Evolutionary conservation across 306 rosid species (phyloP), one percentile per base, ranked within the genome.

Genomic region (Vachellia pachyceras): DNA sequence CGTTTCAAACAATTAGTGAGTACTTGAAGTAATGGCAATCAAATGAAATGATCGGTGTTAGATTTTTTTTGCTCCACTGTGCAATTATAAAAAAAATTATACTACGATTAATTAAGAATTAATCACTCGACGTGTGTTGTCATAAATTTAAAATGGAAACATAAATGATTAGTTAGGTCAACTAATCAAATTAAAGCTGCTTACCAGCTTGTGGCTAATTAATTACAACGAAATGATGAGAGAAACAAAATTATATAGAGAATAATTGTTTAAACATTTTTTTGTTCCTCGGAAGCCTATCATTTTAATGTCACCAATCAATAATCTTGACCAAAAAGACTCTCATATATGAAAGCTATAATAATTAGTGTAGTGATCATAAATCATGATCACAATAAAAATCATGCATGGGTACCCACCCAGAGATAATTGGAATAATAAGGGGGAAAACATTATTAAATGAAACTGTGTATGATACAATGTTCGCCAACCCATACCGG

Each of bases 241-340:
- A 71, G 37, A 57, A 81, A 77, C 80, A 77, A 65, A 29, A 52
- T 81, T 66, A 81, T 52, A 67, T 81, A 77, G 39, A 66, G 68
- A 85, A 81, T 81, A 73, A 73, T 77, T 85, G 63, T 50, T 65
- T 67, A 68, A 72, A 76, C 69, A 73, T 73, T 85, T 8, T n/a
- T n/a, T 85, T 74, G 77, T 85, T 85, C 77, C 75, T 85, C 85
- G 83, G 61, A 85, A 83, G 76, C 67, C 23, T 23, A 82, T 78
- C 84, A 85, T 85, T 85, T 52, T 50, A 20, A 69, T 85, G 86
- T 82, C 81, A 50, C 67, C 81, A 78, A 81, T 82, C 83, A 82
- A 69, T 44, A 44, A 78, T 82, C 74, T 85, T 82, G 85, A 85
- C 85, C 81, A 70, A 74, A 76, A 82, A 78, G 76, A 73, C 85